phyloP scores from a whole-genome alignment of 2,329 filamentous ascomycete species.

The Aspergillus ustus region DNA sequence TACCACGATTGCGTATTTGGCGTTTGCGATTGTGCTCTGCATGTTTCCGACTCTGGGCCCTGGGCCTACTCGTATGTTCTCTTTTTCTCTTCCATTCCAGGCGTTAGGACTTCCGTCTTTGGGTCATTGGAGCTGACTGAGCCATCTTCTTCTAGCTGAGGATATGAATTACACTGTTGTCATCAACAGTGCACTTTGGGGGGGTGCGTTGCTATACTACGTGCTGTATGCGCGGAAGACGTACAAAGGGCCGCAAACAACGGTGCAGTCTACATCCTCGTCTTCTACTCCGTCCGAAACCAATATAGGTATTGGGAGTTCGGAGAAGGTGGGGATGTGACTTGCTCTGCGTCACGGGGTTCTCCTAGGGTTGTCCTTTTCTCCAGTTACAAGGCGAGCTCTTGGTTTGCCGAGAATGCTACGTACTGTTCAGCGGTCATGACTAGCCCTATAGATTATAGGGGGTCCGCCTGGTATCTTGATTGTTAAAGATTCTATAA shows the following conservation, averaged over 20 bases:
- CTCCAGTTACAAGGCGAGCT: not conserved
- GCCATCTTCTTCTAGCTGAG: conserved; percentile 34
- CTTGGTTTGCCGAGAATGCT: not conserved
- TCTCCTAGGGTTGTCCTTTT: not conserved
- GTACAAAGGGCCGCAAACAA: conserved; percentile 64
- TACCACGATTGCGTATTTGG: conserved; percentile 57
- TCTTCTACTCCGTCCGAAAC: conserved; percentile 17
- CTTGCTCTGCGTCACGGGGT: not conserved
- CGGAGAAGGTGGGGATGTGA: not conserved
- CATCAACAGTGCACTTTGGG: conserved; percentile 63
- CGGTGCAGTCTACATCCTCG: conserved; percentile 40
- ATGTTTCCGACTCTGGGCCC: conserved; percentile 66
- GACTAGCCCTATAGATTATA: not conserved
- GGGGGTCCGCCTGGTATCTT: not conserved
- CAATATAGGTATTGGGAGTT: not conserved
- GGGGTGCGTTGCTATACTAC: conserved; percentile 60
- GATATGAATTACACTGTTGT: conserved; percentile 67
- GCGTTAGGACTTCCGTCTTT: not conserved
- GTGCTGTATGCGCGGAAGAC: conserved; percentile 61
- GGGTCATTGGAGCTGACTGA: not conserved
- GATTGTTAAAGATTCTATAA: not conserved
- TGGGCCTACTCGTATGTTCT: conserved; percentile 49
- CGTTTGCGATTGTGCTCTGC: conserved; percentile 58
- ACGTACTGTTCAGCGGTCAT: not conserved
- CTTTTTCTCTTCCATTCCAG: not conserved